These are phyloP conservation scores for Aureobasidium zeae DNA, from an alignment of 2,329 filamentous ascomycete species.

Conservation along the genomic window DNA sequence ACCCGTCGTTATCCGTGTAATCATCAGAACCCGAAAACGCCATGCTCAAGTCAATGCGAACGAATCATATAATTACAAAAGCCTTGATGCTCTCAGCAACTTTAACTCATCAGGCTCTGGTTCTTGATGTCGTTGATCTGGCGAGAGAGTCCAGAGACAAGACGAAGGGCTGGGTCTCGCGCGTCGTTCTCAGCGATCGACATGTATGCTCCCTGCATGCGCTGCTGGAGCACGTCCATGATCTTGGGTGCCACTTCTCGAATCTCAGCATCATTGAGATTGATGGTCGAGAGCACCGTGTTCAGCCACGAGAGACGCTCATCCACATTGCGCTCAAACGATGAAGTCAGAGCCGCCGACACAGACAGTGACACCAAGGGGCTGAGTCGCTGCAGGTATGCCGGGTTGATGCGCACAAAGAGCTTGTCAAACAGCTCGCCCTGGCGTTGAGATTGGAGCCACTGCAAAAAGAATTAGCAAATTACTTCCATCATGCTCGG, in stretches of 20 bases:
- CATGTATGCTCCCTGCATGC: constrained; percentile 50
- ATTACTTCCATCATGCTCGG: constrained; percentile 7
- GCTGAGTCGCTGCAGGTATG: constrained; percentile 46
- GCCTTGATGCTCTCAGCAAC: not conserved
- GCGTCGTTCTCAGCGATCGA: constrained; percentile 44
- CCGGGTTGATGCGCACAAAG: constrained; percentile 49
- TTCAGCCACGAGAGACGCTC: constrained; percentile 52
- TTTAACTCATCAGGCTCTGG: constrained; percentile 1
- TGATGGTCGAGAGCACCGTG: constrained; percentile 45
- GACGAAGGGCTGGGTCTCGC: constrained; percentile 37
- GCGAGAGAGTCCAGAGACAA: constrained; percentile 24
- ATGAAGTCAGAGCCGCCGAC: constrained; percentile 51
- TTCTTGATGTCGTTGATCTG: constrained; percentile 23
- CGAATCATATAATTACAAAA: not conserved
- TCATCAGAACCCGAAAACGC: not conserved
- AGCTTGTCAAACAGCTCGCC: constrained; percentile 53
- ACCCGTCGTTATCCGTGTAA: not conserved
- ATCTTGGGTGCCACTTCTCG: constrained; percentile 49
- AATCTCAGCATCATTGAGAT: constrained; percentile 42
- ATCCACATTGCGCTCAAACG: constrained; percentile 43
- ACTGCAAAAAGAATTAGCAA: constrained; percentile 30
- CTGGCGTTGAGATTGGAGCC: constrained; percentile 53
- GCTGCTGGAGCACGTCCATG: constrained; percentile 50
- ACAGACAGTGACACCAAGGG: constrained; percentile 52
- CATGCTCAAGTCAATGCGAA: not conserved